Conservation (phyloP, 176 grass and related monocot species). For the Tuctoria greenei region DNA sequence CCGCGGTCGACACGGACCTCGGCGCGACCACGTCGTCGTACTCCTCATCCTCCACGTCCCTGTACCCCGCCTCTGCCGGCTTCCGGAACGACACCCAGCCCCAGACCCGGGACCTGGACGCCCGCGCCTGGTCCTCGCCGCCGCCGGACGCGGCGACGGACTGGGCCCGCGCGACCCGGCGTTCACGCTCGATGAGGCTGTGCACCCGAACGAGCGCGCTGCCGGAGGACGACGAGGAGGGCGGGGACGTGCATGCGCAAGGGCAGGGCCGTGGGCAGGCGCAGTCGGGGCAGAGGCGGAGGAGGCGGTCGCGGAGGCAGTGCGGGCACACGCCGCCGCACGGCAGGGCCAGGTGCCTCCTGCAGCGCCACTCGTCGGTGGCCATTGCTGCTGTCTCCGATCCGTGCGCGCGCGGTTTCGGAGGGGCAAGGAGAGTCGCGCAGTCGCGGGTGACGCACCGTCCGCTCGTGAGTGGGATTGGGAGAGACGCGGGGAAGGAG, state of each 20-base stretch:
- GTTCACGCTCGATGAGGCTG: slow-evolving; percentile 39
- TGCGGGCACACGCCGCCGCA: slow-evolving; percentile 58
- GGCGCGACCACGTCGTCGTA: slow-evolving; percentile 27
- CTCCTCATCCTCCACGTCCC: slow-evolving; percentile 27
- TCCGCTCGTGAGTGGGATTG: not conserved
- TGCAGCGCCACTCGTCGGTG: slow-evolving; percentile 52
- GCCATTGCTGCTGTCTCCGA: slow-evolving; percentile 22
- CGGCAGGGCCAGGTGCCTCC: slow-evolving; percentile 36
- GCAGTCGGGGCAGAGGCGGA: slow-evolving; percentile 81
- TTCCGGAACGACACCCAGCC: slow-evolving; percentile 48
- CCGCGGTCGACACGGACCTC: slow-evolving; percentile 36
- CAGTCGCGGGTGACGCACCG: not conserved
- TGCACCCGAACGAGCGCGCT: slow-evolving; percentile 13
- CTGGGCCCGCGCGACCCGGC: slow-evolving; percentile 49
- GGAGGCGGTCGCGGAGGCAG: slow-evolving; percentile 73
- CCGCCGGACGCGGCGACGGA: slow-evolving; percentile 29
- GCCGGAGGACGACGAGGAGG: slow-evolving; percentile 32
- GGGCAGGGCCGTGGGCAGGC: slow-evolving; percentile 57
- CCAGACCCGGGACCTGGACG: slow-evolving; percentile 33
- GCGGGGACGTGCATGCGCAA: slow-evolving; percentile 19
- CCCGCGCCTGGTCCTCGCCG: not conserved
- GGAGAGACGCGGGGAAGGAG: slow-evolving; percentile 18
- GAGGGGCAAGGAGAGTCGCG: not conserved
- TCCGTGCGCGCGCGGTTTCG: not conserved
- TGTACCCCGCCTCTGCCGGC: slow-evolving; percentile 4